phyloP scores from a whole-genome alignment of 805 yeast genomes.

The Candida sonorensis region DNA sequence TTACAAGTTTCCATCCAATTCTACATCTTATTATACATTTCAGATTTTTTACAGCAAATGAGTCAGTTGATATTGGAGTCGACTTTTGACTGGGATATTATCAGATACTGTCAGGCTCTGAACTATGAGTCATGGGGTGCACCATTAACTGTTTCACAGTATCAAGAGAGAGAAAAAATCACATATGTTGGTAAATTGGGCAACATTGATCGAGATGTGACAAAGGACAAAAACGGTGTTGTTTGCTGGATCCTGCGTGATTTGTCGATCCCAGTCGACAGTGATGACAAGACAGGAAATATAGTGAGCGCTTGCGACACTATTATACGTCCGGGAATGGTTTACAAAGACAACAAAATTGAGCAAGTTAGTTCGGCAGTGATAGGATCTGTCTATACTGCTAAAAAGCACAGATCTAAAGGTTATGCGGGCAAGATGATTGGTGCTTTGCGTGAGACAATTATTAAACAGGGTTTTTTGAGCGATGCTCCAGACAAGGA shows the following conservation, averaged over 20 bases:
- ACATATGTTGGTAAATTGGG: constrained; percentile 14
- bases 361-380: constrained; percentile 21
- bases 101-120: constrained; percentile 14
- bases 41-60: background rate
- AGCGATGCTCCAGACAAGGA: constrained; percentile 24
- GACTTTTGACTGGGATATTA: background rate
- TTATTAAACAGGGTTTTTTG: constrained; percentile 4
- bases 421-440: constrained; percentile 53
- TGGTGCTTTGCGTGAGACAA: constrained; percentile 21
- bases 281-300: constrained; percentile 5
- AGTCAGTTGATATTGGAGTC: background rate
- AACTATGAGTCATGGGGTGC: constrained; percentile 23
- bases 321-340: constrained; percentile 17
- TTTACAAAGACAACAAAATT: constrained; percentile 3
- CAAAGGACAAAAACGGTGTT: constrained; percentile 12
- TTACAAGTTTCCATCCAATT: too few relatives aligned
- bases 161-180: constrained; percentile 18
- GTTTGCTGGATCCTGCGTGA: constrained; percentile 23
- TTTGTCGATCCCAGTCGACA: constrained; percentile 4
- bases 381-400: constrained; percentile 57
- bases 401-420: constrained; percentile 38
- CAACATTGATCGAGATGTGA: constrained; percentile 13
- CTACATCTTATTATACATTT: too few relatives aligned
- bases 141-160: constrained; percentile 15
- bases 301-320: constrained; percentile 26